phyloP scores from a whole-genome alignment of 495 filamentous ascomycete species.

The Lasiosphaeria hispida region DNA sequence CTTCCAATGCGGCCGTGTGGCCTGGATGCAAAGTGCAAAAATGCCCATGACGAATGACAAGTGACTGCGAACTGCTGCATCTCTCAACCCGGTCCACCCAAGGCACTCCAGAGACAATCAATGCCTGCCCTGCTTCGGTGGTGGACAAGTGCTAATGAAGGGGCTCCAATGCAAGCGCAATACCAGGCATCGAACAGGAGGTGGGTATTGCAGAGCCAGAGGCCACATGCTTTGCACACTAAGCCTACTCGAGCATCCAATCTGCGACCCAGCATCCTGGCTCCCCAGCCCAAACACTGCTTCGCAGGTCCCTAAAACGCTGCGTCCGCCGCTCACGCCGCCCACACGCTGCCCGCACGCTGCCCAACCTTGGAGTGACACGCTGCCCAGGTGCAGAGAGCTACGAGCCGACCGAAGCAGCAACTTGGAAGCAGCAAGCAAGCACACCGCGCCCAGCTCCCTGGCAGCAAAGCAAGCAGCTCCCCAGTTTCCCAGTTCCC shows the following conservation, averaged over 20 bases:
- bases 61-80: no score
- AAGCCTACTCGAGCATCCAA: not conserved
- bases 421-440: not conserved
- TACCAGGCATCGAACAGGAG: no score
- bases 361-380: slow-evolving; percentile 31
- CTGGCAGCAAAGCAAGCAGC: not conserved
- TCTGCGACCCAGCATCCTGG: slow-evolving; percentile 6
- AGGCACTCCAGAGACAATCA: no score
- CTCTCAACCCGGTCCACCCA: no score
- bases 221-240: not conserved
- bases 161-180: no score
- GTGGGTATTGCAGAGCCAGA: not conserved
- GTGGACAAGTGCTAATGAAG: no score
- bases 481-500: slow-evolving; percentile 12
- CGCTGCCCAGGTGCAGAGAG: slow-evolving; percentile 15
- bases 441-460: no score
- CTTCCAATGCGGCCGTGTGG: no score
- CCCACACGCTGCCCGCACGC: slow-evolving; percentile 1
- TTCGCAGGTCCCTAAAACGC: not conserved
- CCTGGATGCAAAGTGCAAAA: no score
- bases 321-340: slow-evolving; percentile 1
- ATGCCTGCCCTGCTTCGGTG: no score
- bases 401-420: not conserved
- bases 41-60: no score
- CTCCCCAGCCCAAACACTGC: slow-evolving; percentile 4